These are phyloP conservation scores for Flaveria robusta DNA, from an alignment of 129 eudicot species.

Conservation along the genomic window DNA sequence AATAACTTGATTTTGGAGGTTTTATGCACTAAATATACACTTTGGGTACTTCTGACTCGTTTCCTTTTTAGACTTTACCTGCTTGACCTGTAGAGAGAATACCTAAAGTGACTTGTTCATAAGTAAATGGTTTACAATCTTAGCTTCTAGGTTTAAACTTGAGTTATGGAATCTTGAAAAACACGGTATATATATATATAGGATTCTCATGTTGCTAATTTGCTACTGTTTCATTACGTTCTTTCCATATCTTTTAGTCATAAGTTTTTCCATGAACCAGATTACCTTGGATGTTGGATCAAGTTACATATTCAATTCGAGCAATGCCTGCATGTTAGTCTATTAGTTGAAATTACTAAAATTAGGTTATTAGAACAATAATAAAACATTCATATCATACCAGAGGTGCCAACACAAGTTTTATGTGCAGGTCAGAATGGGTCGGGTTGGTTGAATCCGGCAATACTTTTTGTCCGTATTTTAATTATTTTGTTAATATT, in stretches of 20 bases:
- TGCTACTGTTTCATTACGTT: too few relatives aligned
- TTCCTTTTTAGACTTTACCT: neutral
- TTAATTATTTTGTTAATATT: neutral
- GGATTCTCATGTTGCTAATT: neutral
- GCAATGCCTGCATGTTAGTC: conserved; percentile 7
- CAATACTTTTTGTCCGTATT: neutral
- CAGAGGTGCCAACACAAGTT: neutral
- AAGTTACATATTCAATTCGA: neutral
- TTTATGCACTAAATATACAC: neutral
- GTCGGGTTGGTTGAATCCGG: neutral
- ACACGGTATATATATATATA: neutral
- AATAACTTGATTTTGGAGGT: neutral
- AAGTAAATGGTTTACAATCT: too few relatives aligned
- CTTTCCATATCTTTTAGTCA: too few relatives aligned
- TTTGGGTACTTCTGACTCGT: neutral
- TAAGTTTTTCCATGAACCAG: too few relatives aligned
- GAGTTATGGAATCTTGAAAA: conserved; percentile 8
- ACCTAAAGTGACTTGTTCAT: neutral
- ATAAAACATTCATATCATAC: neutral
- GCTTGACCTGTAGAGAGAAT: neutral
- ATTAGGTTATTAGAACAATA: neutral
- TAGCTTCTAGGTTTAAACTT: neutral
- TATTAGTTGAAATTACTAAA: neutral
- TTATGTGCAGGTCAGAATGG: neutral
- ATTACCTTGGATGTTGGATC: neutral